Evolutionary conservation across 1,284 basidiomycete genomes (phyloP).

Genomic region (Cutaneotrichosporon sp.): DNA sequence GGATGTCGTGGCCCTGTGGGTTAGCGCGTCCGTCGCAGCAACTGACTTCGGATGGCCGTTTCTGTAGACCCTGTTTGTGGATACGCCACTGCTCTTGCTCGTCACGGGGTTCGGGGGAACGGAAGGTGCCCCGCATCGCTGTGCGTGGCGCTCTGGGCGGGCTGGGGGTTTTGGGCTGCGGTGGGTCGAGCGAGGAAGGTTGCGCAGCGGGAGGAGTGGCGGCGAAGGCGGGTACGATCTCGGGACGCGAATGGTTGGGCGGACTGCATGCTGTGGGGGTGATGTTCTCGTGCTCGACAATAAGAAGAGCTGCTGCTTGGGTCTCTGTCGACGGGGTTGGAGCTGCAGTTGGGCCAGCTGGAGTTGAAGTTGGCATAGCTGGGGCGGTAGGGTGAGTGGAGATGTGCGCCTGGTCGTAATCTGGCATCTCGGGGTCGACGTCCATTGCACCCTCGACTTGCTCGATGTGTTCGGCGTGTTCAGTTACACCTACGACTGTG

Average conservation of each 20-base stretch:
- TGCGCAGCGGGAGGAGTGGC: neutral
- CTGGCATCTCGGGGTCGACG: neutral
- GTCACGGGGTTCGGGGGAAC: neutral
- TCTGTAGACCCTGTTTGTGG: constrained; percentile 32
- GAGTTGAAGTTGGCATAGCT: too few relatives aligned
- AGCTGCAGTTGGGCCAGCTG: too few relatives aligned
- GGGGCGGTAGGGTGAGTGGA: neutral
- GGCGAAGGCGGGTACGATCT: neutral
- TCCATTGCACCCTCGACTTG: neutral
- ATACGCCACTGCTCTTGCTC: constrained; percentile 30
- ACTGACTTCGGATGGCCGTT: neutral
- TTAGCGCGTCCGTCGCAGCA: too few relatives aligned
- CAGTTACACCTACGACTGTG: neutral
- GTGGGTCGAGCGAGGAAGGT: neutral
- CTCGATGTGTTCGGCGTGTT: too few relatives aligned
- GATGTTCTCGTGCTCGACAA: too few relatives aligned
- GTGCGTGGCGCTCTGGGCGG: neutral
- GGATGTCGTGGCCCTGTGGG: neutral
- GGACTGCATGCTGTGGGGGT: too few relatives aligned
- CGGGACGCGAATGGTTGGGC: too few relatives aligned
- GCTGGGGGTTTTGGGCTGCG: neutral
- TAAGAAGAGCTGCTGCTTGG: too few relatives aligned
- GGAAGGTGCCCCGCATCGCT: neutral
- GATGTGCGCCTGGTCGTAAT: too few relatives aligned
- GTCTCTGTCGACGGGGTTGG: too few relatives aligned